Conservation (phyloP, 2,329 filamentous ascomycete genomes). For the Aspergillus cejpii region DNA sequence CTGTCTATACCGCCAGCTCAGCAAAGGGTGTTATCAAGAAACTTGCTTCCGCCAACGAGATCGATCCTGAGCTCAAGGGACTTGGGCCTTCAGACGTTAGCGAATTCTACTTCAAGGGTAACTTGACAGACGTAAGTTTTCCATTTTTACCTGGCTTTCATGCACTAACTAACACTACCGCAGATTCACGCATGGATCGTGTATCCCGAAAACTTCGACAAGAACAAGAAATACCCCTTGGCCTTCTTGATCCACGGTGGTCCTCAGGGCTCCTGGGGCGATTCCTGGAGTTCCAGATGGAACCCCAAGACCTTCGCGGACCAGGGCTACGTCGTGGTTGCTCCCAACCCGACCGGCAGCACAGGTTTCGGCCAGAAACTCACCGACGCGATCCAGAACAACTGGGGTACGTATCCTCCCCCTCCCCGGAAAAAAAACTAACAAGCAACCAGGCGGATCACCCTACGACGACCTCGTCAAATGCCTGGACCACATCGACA, state of each 20-base stretch:
- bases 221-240: constrained; percentile 67
- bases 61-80: constrained; percentile 35
- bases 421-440: background rate
- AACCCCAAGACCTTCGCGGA: constrained; percentile 81
- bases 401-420: constrained; percentile 59
- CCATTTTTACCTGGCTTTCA: background rate
- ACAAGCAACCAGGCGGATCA: constrained; percentile 19
- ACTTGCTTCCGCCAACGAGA: constrained; percentile 34
- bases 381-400: constrained; percentile 65
- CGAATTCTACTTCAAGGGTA: constrained; percentile 36
- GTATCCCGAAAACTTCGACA: constrained; percentile 54
- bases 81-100: constrained; percentile 31
- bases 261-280: constrained; percentile 68
- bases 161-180: constrained; percentile 6
- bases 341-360: constrained; percentile 75
- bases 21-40: constrained; percentile 22
- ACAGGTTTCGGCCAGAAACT: constrained; percentile 76
- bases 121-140: constrained; percentile 30
- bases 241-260: constrained; percentile 77
- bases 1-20: constrained; percentile 31
- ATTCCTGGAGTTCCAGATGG: constrained; percentile 76
- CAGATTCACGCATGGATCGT: constrained; percentile 39
- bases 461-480: constrained; percentile 78
- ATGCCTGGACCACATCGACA: constrained; percentile 63
- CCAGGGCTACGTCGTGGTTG: constrained; percentile 76